Base-by-base conservation (phyloP, 2,329 filamentous ascomycete species). In the Daldinia sp. region DNA sequence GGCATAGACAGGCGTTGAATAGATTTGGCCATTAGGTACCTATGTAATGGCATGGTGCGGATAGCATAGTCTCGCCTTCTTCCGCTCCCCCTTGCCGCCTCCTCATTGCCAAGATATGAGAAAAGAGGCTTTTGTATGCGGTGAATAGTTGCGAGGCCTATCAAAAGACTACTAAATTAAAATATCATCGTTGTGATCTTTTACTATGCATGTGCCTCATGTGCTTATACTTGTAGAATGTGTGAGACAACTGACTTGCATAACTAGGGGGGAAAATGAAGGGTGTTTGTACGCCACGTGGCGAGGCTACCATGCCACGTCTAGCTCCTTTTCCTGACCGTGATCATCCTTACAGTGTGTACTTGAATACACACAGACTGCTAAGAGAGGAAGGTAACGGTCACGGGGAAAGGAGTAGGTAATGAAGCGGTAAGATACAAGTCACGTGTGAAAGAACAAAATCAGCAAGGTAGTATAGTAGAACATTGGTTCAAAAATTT, bases 241-340 rank as follows among this genome's bases (percentile, higher is more conserved):
- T 51, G 19, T 11, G 30, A 51, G 10, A 30, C n/a, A 43, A 11
- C 23, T 53, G 50, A 53, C 17, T 53, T 29, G 34, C 34, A 15
- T 53, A 41, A 41, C 50, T 23, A 37, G 50, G 37, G 50, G 43
- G 15, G 27, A n/a, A 25, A 15, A 50, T 43, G n/a, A 17, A 35
- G 23, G 9, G 35, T 37, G 39, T 52, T 37, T 23, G 7, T 15
- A 27, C 23, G 63, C 51, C 59, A 66, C 59, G 63, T 66, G 59
- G 59, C 59, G 9, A 54, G 55, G 56, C 34, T 39, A 34, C 52
- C 52, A 11, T 63, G 60, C 55, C 55, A 66, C 54, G 39, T 65
- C 50, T 47, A 27, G 27, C 11, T 23, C 37, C 47, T 15, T 50
- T 19, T 50, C 17, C 27, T 15, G 17, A 34, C 10, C 15, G 15